A percentile compares a stretch with the other conserved stretches of the same genome.
Conservation (phyloP, 2,329 filamentous ascomycete species). For the Fusarium acutatum region DNA sequence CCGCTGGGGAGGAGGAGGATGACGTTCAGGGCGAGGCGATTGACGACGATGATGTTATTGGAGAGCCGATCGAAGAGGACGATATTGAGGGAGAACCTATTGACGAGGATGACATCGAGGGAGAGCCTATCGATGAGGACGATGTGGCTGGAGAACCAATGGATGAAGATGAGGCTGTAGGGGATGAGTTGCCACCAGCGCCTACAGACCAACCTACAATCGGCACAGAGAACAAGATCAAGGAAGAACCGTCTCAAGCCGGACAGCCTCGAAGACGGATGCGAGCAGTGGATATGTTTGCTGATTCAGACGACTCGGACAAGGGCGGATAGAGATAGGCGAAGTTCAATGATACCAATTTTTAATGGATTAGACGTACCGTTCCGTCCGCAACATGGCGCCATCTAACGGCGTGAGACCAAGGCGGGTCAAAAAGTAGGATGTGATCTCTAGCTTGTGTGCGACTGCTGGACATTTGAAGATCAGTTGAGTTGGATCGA, state of each 20-base stretch:
- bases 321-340: constrained; percentile 20
- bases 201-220: constrained; percentile 25
- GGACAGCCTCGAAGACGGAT: constrained; percentile 66
- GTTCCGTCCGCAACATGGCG: constrained; percentile 17
- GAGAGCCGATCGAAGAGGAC: constrained; percentile 56
- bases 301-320: constrained; percentile 69
- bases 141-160: constrained; percentile 52
- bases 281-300: constrained; percentile 88
- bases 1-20: constrained; percentile 48
- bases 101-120: constrained; percentile 59
- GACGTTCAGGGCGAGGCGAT: constrained; percentile 59
- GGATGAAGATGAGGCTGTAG: constrained; percentile 54
- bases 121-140: constrained; percentile 57
- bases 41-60: constrained; percentile 55
- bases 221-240: constrained; percentile 20
- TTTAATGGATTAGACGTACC: constrained; percentile 3
- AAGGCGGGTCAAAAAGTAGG: neutral
- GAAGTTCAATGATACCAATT: neutral
- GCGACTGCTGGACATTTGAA: neutral
- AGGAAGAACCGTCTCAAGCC: constrained; percentile 23
- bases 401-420: constrained; percentile 10
- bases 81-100: constrained; percentile 58
- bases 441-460: neutral
- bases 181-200: constrained; percentile 41
- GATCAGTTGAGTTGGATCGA: neutral